Evolutionary conservation across 2,329 filamentous ascomycete genomes (phyloP).

Genomic region (Fusarium camptoceras): DNA sequence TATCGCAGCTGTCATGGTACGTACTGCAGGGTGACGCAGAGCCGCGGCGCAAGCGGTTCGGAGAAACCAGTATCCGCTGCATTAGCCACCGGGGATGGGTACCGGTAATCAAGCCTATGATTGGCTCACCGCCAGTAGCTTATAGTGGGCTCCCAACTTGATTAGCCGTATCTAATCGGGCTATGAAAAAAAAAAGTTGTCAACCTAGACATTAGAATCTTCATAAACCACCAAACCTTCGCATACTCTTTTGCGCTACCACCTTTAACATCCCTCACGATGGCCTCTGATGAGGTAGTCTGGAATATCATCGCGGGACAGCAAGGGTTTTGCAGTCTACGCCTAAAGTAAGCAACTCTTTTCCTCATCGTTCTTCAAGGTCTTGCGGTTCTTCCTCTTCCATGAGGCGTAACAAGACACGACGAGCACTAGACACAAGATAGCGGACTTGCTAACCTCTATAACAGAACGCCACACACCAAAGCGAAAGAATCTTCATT

Average conservation of each 20-base stretch:
- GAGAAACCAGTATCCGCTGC: slow-evolving; percentile 22
- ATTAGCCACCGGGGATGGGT: neutral
- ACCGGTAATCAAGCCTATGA: slow-evolving; percentile 34
- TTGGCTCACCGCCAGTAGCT: slow-evolving; percentile 8
- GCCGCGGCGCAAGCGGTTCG: slow-evolving; percentile 11
- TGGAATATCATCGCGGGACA: slow-evolving; percentile 91
- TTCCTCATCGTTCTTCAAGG: neutral
- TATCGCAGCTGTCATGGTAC: slow-evolving; percentile 43
- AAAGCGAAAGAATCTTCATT: slow-evolving; percentile 59
- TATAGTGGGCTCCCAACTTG: neutral
- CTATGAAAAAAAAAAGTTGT: too few species aligned
- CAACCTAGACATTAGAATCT: too few species aligned
- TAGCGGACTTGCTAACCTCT: slow-evolving; percentile 44
- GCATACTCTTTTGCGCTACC: too few species aligned
- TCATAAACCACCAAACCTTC: too few species aligned
- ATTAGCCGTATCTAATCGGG: too few species aligned
- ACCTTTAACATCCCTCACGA: slow-evolving; percentile 50
- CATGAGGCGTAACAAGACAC: neutral
- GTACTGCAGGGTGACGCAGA: slow-evolving; percentile 32
- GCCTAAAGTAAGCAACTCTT: slow-evolving; percentile 76
- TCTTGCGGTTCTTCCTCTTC: neutral
- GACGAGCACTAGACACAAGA: neutral
- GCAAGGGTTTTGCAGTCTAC: slow-evolving; percentile 92
- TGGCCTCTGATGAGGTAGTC: slow-evolving; percentile 95
- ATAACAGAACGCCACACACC: slow-evolving; percentile 64